Base-by-base conservation (phyloP, 2,329 filamentous ascomycete species). In the Phialemonium atrogriseum region DNA sequence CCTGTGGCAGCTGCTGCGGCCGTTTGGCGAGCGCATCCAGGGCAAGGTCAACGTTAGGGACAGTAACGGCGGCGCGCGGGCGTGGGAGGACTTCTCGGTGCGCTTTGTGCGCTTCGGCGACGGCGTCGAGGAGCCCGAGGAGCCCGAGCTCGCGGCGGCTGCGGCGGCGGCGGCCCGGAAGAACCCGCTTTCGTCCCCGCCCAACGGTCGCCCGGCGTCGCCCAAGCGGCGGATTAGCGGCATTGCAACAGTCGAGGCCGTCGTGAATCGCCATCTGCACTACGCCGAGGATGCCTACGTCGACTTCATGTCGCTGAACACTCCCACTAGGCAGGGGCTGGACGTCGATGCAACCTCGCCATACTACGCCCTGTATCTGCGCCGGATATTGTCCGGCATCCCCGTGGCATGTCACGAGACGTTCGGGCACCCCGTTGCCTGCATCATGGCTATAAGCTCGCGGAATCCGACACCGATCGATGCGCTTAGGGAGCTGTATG, bases 361-460 rank as follows among this genome's bases (percentile, higher is more conserved):
- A 1, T 87, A 94, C 53, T 94, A 94, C 56, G 76, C 80, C 21
- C 60, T 94, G 7, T 96, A 94, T 52, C 59, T 98, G 27, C 77
- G 86, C 18, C 77, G 88, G 30, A 56, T 98, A 23, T 62, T 98
- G 7, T 94, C 87, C 1, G 80, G 82, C 10, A 64, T 89, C 24
- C 76, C 84, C 1, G 62, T 93, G 26, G 75, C 80, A 4, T 78
- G 87, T 1, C 87, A 95, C 47, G 91, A 98, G 59, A 91, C 91
- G 0, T 94, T 96, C 56, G 76, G 83, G 5, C 91, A 98, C 53
- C 91, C 93, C 1, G 89, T 96, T 14, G 88, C 89, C 5, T 89
- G 87, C 49, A 77, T 98, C 24, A 89, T 96, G 53, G 87, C 87
- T 16, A 94, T 96, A 49, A 96, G 87, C 54, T 96, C 91, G 8